Conservation (phyloP, 2,329 filamentous ascomycete genomes). For the Raffaelea arxii region DNA sequence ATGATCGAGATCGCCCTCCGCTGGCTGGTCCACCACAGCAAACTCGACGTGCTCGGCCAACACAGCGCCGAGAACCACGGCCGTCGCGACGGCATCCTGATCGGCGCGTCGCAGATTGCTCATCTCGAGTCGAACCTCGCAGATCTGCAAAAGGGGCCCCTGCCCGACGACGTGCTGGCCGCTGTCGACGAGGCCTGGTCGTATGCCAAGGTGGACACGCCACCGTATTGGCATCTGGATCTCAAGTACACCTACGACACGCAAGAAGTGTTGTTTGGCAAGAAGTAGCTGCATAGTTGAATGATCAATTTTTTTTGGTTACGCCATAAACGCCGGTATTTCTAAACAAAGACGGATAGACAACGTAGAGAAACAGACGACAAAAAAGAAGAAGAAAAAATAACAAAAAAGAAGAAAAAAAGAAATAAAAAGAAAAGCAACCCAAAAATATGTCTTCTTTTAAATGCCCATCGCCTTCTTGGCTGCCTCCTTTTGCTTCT, state of each 20-base stretch:
- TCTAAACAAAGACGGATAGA: too few species aligned
- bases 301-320: too few species aligned
- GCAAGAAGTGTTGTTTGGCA: constrained; percentile 46
- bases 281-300: too few species aligned
- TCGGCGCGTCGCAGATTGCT: constrained; percentile 46
- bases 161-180: constrained; percentile 67
- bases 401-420: neutral
- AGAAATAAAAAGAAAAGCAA: neutral
- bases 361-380: constrained; percentile 29
- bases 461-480: constrained; percentile 24
- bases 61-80: neutral
- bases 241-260: constrained; percentile 60
- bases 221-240: constrained; percentile 48
- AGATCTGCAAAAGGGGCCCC: constrained; percentile 55
- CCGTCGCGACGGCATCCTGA: constrained; percentile 42
- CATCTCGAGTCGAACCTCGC: constrained; percentile 50
- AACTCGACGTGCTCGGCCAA: constrained; percentile 26
- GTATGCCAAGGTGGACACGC: constrained; percentile 47
- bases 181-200: constrained; percentile 69
- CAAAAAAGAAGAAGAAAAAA: neutral
- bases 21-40: constrained; percentile 59
- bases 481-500: constrained; percentile 48
- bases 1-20: constrained; percentile 59
- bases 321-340: too few species aligned
- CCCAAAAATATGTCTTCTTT: constrained; percentile 13